Evolutionary conservation across 2,329 filamentous ascomycete genomes (phyloP), one percentile per base, ranked within the genome.

Genomic region (Colletotrichum zoysiae): DNA sequence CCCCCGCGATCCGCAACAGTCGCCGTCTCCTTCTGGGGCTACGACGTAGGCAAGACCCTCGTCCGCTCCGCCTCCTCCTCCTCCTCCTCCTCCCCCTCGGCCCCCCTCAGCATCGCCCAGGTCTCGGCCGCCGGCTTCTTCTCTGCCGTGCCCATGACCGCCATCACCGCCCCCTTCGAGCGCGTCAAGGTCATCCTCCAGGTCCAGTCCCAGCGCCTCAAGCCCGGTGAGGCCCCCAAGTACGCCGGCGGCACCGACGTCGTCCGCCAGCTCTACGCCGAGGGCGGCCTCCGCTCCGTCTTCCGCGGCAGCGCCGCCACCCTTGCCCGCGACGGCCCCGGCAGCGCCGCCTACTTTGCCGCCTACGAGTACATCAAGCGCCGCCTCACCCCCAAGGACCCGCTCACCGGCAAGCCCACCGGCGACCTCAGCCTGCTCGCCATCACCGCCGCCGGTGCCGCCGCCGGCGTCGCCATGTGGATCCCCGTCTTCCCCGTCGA

Each of bases 121-220:
- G 91, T 97, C 83, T 96, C 94, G 44, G 89, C 94, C 46, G 96
- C 96, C 18, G 96, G 96, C 75, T 98, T 98, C 90, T 97, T 99
- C 89, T 97, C 94, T 79, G 96, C 96, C 73, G 93, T 99, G 72
- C 96, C 96, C 78, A 97, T 97, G 94, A 99, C 96, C 5, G 84
- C 94, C 82, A 98, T 99, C 85, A 98, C 96, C n/a, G 96, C 96
- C 5, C 96, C 96, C 73, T 98, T 99, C 81, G 96, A 99, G 88
- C 95, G 96, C 79, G 95, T 99, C 77, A 99, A 99, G 85, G 95
- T 99, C 67, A 95, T 99, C 74, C 91, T 99, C 1, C 96, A 99
- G 83, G 97, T 98, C 76, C 96, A 98, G 84, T 95, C 95, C 78
- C 95, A 98, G 83, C 95, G 95, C 84, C 91, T 96, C 51, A 90